Base-by-base conservation (phyloP, 257 asterid genomes). In the Petunia axillaris region DNA sequence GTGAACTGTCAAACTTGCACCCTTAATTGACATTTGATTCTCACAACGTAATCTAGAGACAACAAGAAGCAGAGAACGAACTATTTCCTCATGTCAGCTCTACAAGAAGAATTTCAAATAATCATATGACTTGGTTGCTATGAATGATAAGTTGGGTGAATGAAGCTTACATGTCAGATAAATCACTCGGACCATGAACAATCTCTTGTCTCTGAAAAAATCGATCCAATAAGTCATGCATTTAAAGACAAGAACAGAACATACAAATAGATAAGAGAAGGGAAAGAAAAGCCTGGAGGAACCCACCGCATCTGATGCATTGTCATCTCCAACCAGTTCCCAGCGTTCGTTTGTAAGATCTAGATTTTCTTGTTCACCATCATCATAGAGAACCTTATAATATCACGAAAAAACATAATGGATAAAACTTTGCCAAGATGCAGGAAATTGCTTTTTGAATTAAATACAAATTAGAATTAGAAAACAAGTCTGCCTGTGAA, bases 341-440 rank as follows among this genome's bases (percentile, higher is more conserved):
- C 87, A 84, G 76, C 4, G 40, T 60, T 86, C 89, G 36, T 8
- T 46, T 48, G 80, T 4, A 65, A 86, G 86, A 64, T 81, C 82
- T 68, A 86, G 75, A 8, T 35, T 43, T 77, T 86, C 89, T 13
- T 48, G 43, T 0, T 79, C 86, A 43, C 83, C 89, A 40, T 86
- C 89, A 81, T 77, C 83, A 76, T 84, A 86, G 38, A 10, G 50
- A 53, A 86, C 81, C 87, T 86, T 57, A 46, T 35, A 80, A 82
- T 73, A 73, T 37, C 78, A 71, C 6, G 78, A 48, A 63, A 75
- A 64, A 54, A 11, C 66, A 76, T 67, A 43, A 71, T 13, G 5
- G 44, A 77, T 10, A 37, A 57, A 77, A 77, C 81, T 41, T 16
- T 58, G 50, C 66, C 71, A 63, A 7, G 25, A 37, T 25, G 59